Percentiles rank a stretch among this genome's conserved stretches.
phyloP scores from a whole-genome alignment of 202 grass and related monocot species.

The Dendrocalamus latiflorus region DNA sequence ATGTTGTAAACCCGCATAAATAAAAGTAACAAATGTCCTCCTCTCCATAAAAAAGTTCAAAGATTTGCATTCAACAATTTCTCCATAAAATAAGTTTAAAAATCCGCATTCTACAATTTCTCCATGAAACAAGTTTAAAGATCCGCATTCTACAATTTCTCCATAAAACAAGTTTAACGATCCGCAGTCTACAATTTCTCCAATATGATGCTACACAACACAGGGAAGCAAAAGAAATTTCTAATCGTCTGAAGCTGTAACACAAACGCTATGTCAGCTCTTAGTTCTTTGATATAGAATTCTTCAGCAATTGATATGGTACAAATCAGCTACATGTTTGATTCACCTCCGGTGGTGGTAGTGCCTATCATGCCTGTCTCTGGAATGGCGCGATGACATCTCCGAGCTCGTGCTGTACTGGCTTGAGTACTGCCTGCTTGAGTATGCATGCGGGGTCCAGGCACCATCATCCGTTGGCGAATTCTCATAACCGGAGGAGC shows the following conservation, averaged over 20 bases:
- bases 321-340: background rate
- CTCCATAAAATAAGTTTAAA: background rate
- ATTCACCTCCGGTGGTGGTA: constrained; percentile 38
- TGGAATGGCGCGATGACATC: constrained; percentile 15
- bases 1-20: background rate
- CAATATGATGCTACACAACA: background rate
- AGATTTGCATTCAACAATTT: background rate
- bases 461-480: constrained; percentile 21
- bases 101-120: background rate
- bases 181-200: background rate
- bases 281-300: background rate
- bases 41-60: background rate
- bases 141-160: background rate
- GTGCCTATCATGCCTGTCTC: constrained; percentile 42
- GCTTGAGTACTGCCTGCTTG: constrained; percentile 27
- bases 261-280: background rate
- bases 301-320: constrained; percentile 7
- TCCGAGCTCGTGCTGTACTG: constrained; percentile 24
- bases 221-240: background rate
- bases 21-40: background rate
- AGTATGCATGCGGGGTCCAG: constrained; percentile 21
- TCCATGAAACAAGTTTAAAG: background rate
- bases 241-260: background rate
- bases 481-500: constrained; percentile 41
- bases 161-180: background rate